These are phyloP conservation scores for Grosmannia serpens DNA, from an alignment of 2,329 filamentous ascomycete genomes.

Conservation along the genomic window DNA sequence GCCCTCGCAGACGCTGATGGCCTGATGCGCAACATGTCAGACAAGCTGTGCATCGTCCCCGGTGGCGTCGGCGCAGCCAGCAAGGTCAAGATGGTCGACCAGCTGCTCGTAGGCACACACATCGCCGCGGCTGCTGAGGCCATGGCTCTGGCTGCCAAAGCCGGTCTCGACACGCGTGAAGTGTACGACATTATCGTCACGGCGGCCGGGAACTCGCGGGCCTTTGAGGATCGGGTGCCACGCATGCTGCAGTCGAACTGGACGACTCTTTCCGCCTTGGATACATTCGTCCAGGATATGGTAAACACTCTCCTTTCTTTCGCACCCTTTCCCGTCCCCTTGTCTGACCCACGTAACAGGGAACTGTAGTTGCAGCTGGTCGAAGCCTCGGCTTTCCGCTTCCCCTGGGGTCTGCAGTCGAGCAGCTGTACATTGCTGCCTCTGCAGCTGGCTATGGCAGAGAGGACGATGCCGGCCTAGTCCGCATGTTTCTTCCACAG, in stretches of 20 bases:
- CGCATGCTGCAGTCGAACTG: conserved; percentile 40
- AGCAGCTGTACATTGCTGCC: conserved; percentile 21
- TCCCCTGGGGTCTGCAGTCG: conserved; percentile 22
- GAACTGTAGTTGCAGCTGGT: neutral
- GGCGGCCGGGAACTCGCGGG: conserved; percentile 31
- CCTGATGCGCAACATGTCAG: conserved; percentile 63
- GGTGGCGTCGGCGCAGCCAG: conserved; percentile 38
- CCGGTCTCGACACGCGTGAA: conserved; percentile 30
- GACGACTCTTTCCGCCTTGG: conserved; percentile 22
- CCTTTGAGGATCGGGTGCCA: conserved; percentile 44
- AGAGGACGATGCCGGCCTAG: conserved; percentile 18
- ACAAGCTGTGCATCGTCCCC: conserved; percentile 41
- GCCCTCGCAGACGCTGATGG: conserved; percentile 37
- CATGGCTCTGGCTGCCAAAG: conserved; percentile 36
- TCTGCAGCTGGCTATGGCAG: conserved; percentile 17
- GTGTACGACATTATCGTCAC: conserved; percentile 19
- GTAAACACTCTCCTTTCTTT: neutral
- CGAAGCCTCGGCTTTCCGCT: conserved; percentile 18
- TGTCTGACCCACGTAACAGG: neutral
- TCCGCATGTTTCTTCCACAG: conserved; percentile 11
- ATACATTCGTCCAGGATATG: conserved; percentile 11
- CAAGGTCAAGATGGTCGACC: conserved; percentile 43
- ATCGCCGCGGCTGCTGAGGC: conserved; percentile 39
- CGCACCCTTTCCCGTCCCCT: neutral
- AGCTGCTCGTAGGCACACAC: conserved; percentile 40